Base-by-base conservation (phyloP, 225 moss, liverwort and hornwort genomes). In the Asterella californica region DNA sequence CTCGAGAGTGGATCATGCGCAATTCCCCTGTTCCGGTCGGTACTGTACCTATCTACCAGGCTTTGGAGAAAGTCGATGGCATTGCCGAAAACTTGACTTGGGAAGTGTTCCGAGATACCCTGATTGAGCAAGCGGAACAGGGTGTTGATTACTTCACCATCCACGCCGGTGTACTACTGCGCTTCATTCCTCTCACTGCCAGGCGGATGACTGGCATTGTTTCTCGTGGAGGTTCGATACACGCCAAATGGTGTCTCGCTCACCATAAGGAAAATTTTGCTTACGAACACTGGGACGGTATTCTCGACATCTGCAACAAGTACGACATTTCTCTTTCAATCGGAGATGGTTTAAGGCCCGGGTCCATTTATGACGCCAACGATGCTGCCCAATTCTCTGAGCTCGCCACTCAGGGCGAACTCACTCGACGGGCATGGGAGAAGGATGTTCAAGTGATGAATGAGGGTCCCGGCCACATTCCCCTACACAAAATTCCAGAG, bases 71-170 rank as follows among this genome's bases (percentile, higher is more conserved):
- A 70, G 94, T 96, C 29, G 77, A 94, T 32, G 94, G 96, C 27
- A 90, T 93, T 59, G 96, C 94, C 15, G 96, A 96, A 86, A 89
- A 91, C 76, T 61, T 96, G 70, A 81, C 94, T 1, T 96, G 96
- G 96, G 96, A 96, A 84, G 91, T 96, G 10, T 94, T 94, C 84
- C 84, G 90, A 75, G 89, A 91, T 38, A 96, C 94, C 4, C 75
- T 94, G 53, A 53, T 96, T 7, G 94, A 96, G 89, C 96, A 96
- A 80, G 96, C 96, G 46, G 92, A 96, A 79, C 94, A 96, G 87
- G 96, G 96, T n/a, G 94, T 96, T 30, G 96, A 96, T 75, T 96
- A 96, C 81, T 94, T 96, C 83, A 96, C 96, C 53, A 96, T 96
- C 74, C 96, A 96, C 63, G 96, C 94, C 5, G 93, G 96, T 14